Percentiles rank a stretch among this genome's conserved stretches.
phyloP scores from a whole-genome alignment of 495 filamentous ascomycete genomes.

The Penicillium odoratum region DNA sequence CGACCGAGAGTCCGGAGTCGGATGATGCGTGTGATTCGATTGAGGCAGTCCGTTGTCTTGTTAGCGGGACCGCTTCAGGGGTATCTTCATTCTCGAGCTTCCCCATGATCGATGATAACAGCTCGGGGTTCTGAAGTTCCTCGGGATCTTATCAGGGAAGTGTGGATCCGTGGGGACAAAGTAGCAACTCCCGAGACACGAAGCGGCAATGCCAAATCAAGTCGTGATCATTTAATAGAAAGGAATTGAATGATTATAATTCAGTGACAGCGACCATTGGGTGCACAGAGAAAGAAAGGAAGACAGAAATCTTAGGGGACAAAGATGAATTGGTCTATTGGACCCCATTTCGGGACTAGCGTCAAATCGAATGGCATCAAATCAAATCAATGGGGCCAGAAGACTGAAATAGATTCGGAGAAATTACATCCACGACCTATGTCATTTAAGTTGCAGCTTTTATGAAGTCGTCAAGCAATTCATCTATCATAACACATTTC shows the following conservation, averaged over 20 bases:
- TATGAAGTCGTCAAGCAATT: not conserved
- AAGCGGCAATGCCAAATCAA: not conserved
- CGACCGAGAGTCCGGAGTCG: conserved; percentile 42
- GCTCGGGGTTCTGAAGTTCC: conserved; percentile 11
- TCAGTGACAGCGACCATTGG: not conserved
- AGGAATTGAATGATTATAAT: not conserved
- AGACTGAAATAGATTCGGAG: not conserved
- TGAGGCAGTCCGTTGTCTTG: conserved; percentile 29
- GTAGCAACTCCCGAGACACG: not conserved
- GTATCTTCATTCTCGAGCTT: conserved; percentile 28
- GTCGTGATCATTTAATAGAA: not conserved
- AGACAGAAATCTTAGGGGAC: not conserved
- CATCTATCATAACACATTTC: not conserved
- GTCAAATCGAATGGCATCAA: not conserved
- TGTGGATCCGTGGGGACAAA: conserved; percentile 14
- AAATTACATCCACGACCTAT: not conserved
- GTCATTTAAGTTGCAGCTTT: too few species aligned
- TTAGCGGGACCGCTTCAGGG: conserved; percentile 30
- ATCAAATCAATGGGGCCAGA: not conserved
- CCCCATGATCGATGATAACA: conserved; percentile 31
- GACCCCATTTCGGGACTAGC: not conserved
- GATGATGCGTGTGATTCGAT: conserved; percentile 33
- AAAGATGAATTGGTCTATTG: not conserved
- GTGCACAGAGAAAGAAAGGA: not conserved
- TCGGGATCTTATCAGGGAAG: conserved; percentile 18